A percentile compares a stretch with the other conserved stretches of the same genome.
Evolutionary conservation across 2,329 filamentous ascomycete genomes (phyloP).

Genomic region (Leptodontidium sp.): DNA sequence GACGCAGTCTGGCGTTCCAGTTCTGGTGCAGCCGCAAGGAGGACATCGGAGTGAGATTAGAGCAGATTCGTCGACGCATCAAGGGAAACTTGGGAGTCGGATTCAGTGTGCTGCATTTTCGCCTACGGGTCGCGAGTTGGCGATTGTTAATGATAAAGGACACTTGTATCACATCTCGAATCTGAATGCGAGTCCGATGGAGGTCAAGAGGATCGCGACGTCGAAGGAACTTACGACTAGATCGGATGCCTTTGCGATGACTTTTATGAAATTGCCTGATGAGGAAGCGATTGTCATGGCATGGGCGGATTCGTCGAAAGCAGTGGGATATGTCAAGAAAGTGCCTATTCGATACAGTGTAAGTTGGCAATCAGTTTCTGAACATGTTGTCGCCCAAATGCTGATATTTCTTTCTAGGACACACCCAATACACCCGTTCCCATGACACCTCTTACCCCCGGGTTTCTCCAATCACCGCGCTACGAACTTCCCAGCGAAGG

Average conservation of each 20-base stretch:
- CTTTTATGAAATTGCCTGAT: conserved; percentile 49
- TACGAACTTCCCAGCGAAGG: conserved; percentile 33
- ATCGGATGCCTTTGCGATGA: conserved; percentile 50
- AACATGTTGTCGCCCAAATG: neutral
- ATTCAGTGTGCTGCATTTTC: conserved; percentile 53
- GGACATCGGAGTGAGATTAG: conserved; percentile 49
- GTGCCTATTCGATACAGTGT: conserved; percentile 40
- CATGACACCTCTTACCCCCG: conserved; percentile 27
- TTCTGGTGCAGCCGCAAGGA: conserved; percentile 51
- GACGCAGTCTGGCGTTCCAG: conserved; percentile 53
- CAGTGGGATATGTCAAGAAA: conserved; percentile 47
- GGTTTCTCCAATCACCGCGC: conserved; percentile 10
- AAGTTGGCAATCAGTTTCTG: neutral
- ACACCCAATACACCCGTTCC: conserved; percentile 18
- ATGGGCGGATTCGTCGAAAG: conserved; percentile 50
- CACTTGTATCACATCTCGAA: conserved; percentile 51
- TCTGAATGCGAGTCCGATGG: conserved; percentile 51
- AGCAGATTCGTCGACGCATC: conserved; percentile 42
- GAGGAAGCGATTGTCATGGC: conserved; percentile 51
- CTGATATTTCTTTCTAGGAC: neutral
- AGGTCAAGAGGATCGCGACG: conserved; percentile 48
- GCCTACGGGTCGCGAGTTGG: conserved; percentile 49
- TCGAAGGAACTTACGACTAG: conserved; percentile 51
- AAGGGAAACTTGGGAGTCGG: conserved; percentile 49
- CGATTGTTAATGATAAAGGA: conserved; percentile 53